A percentile compares a stretch with the other conserved stretches of the same genome.
These are phyloP conservation scores for Isatis tinctoria DNA, from an alignment of 345 rosid species.

Conservation along the genomic window DNA sequence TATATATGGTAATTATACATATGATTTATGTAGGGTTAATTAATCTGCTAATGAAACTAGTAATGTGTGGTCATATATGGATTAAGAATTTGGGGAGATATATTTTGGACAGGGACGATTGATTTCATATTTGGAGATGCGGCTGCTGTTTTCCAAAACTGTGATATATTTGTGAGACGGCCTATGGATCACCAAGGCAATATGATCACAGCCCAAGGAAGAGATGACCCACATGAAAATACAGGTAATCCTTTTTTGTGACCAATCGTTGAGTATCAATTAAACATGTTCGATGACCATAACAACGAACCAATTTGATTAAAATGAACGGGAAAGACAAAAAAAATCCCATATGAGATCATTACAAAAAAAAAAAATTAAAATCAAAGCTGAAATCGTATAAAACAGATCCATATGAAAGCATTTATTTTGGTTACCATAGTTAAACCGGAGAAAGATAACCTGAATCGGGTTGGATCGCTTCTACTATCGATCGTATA, in stretches of 20 bases:
- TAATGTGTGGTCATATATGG: neutral
- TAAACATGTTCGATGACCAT: neutral
- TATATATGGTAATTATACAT: conserved; percentile 38
- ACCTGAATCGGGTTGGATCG: too few species aligned
- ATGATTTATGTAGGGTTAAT: neutral
- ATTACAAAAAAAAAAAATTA: too few species aligned
- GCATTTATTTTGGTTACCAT: too few species aligned
- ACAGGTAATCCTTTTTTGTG: conserved; percentile 36
- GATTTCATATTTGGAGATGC: conserved; percentile 81
- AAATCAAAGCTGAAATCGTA: too few species aligned
- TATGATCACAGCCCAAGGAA: conserved; percentile 63
- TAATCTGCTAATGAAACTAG: neutral
- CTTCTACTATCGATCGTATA: neutral
- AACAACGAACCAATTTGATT: neutral
- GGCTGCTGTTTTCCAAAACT: conserved; percentile 56
- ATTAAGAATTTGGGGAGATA: neutral
- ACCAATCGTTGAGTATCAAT: neutral
- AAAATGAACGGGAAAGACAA: too few species aligned
- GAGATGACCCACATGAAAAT: conserved; percentile 43
- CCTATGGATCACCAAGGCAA: conserved; percentile 61
- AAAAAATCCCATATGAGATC: too few species aligned
- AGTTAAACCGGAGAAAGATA: too few species aligned
- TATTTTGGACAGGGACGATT: conserved; percentile 37
- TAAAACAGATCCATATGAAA: too few species aligned
- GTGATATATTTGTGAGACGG: conserved; percentile 54